Percentiles rank a stretch among this genome's conserved stretches.
Evolutionary conservation across 257 asterid genomes (phyloP).

Genomic region (Solanum piurae): DNA sequence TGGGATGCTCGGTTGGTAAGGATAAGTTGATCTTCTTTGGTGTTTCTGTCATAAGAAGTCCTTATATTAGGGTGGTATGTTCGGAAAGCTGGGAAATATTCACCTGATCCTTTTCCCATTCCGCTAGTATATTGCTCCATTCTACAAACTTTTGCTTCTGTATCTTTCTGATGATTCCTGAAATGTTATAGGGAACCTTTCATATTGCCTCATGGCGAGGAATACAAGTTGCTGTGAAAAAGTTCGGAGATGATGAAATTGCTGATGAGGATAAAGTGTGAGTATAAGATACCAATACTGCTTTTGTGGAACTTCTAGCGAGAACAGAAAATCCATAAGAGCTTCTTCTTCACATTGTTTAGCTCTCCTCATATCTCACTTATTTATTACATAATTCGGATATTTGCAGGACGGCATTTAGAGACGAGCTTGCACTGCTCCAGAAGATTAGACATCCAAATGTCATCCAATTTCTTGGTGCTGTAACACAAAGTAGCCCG

Average conservation of each 20-base stretch:
- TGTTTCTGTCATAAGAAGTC: neutral
- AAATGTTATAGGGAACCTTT: slow-evolving; percentile 58
- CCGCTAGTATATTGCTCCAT: neutral
- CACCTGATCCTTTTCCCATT: neutral
- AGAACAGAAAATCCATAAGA: neutral
- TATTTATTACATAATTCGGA: neutral
- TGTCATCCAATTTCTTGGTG: slow-evolving; percentile 95
- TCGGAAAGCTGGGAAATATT: neutral
- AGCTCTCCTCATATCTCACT: neutral
- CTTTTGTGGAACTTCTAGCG: neutral
- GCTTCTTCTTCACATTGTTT: neutral
- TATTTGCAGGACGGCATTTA: slow-evolving; percentile 58
- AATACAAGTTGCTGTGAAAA: slow-evolving; percentile 82
- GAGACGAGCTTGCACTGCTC: slow-evolving; percentile 86
- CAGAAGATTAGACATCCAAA: slow-evolving; percentile 96
- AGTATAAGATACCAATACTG: slow-evolving; percentile 20
- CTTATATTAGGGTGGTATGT: neutral
- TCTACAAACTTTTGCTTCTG: neutral
- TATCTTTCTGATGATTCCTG: neutral
- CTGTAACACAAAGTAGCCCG: slow-evolving; percentile 94
- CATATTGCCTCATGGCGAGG: slow-evolving; percentile 83
- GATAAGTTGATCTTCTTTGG: neutral
- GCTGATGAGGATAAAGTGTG: slow-evolving; percentile 85
- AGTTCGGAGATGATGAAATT: slow-evolving; percentile 60
- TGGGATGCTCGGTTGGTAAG: neutral